A percentile compares a stretch with the other conserved stretches of the same genome.
Evolutionary conservation across 768 basidiomycete genomes (phyloP).

Genomic region (Amanita molliuscula): DNA sequence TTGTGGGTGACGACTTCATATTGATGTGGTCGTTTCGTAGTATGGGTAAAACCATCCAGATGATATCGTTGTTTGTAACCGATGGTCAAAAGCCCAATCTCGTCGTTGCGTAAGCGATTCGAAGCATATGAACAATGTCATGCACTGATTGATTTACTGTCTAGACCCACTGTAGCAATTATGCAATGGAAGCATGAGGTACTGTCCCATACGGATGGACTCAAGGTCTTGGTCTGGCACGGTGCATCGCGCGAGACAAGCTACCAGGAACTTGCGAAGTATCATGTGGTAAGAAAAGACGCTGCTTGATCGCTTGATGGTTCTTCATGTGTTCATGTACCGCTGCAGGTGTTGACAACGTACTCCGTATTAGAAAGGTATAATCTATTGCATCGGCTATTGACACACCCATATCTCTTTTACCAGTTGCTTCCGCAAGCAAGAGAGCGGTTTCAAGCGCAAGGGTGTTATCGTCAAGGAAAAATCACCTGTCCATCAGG

Average conservation of each 20-base stretch:
- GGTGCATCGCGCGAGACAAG: slow-evolving; percentile 65
- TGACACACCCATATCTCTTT: neutral
- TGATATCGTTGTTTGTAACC: slow-evolving; percentile 80
- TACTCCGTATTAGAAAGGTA: slow-evolving; percentile 79
- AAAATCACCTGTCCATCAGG: slow-evolving; percentile 72
- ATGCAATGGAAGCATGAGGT: slow-evolving; percentile 95
- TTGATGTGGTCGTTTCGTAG: slow-evolving; percentile 22
- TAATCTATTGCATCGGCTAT: neutral
- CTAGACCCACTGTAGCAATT: slow-evolving; percentile 43
- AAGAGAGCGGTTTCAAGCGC: slow-evolving; percentile 85
- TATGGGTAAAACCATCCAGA: slow-evolving; percentile 96
- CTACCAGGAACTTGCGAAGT: slow-evolving; percentile 61
- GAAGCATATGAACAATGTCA: slow-evolving; percentile 31
- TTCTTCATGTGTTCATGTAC: neutral
- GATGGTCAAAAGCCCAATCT: slow-evolving; percentile 76
- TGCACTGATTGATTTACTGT: slow-evolving; percentile 27
- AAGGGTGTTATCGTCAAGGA: slow-evolving; percentile 81
- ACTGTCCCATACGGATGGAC: slow-evolving; percentile 67
- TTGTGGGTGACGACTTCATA: neutral
- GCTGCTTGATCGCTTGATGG: neutral
- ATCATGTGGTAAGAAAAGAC: slow-evolving; percentile 61
- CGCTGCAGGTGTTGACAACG: slow-evolving; percentile 61
- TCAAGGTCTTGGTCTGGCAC: slow-evolving; percentile 91
- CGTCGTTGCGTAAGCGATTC: slow-evolving; percentile 71
- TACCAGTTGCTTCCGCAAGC: slow-evolving; percentile 77